These are phyloP conservation scores for Neonectria hederae DNA, from an alignment of 2,329 filamentous ascomycete species.

Conservation along the genomic window DNA sequence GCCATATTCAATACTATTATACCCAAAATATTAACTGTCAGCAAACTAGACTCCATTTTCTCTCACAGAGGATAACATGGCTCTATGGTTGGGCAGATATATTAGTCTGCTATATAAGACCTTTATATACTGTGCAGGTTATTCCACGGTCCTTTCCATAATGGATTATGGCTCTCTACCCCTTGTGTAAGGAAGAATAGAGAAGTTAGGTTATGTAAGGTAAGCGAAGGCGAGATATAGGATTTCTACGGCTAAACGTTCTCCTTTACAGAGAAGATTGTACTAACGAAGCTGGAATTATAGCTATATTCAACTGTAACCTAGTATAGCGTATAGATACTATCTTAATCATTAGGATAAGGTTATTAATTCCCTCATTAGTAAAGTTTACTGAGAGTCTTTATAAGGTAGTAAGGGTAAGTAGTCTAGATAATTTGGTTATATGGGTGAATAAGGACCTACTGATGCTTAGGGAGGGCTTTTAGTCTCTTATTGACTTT, in stretches of 20 bases:
- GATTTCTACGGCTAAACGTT: background rate
- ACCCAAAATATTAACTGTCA: background rate
- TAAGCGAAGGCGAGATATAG: background rate
- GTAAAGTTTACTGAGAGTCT: background rate
- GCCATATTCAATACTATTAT: background rate
- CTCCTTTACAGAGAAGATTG: conserved; percentile 15
- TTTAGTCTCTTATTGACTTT: conserved; percentile 6
- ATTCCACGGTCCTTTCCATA: background rate
- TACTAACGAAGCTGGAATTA: background rate
- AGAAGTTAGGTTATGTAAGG: background rate
- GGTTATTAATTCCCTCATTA: background rate
- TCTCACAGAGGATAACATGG: background rate
- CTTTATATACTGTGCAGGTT: background rate
- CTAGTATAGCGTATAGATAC: background rate
- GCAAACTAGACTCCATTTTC: background rate
- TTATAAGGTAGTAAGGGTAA: background rate
- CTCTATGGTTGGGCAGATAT: background rate
- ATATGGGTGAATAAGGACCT: conserved; percentile 1
- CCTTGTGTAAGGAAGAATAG: background rate
- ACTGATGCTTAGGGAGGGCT: background rate
- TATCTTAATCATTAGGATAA: conserved; percentile 1
- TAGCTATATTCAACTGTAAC: conserved; percentile 2
- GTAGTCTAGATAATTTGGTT: background rate
- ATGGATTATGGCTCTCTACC: background rate
- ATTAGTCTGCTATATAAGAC: background rate